phyloP scores from a whole-genome alignment of 2,329 filamentous ascomycete species.

The Nigrospora oryzae region DNA sequence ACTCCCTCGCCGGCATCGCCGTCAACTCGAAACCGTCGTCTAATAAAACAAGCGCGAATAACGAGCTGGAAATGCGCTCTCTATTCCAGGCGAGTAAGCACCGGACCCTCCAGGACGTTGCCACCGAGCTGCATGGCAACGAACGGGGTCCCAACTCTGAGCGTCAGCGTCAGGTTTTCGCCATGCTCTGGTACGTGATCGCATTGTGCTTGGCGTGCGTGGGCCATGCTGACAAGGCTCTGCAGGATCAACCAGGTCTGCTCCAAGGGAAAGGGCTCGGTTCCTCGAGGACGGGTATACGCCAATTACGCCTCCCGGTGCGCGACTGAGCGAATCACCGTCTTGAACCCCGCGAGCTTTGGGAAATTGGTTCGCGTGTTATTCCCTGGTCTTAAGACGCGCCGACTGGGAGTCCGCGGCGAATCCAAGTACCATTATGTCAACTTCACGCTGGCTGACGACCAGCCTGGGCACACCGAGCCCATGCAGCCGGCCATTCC shows the following conservation, averaged over 20 bases:
- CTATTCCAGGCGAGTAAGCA: constrained; percentile 63
- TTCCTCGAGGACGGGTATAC: constrained; percentile 88
- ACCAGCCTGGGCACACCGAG: constrained; percentile 39
- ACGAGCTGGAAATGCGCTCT: constrained; percentile 73
- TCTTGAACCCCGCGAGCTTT: constrained; percentile 93
- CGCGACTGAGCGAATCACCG: constrained; percentile 86
- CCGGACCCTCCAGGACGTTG: constrained; percentile 62
- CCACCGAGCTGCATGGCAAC: constrained; percentile 67
- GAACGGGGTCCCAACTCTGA: constrained; percentile 76
- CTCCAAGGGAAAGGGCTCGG: constrained; percentile 70
- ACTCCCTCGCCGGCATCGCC: constrained; percentile 36
- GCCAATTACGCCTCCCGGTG: constrained; percentile 91
- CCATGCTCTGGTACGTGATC: constrained; percentile 70
- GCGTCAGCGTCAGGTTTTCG: constrained; percentile 76
- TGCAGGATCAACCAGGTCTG: constrained; percentile 66
- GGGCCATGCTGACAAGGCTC: constrained; percentile 13
- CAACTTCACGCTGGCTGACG: constrained; percentile 53
- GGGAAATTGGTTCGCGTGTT: constrained; percentile 94
- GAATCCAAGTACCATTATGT: constrained; percentile 98
- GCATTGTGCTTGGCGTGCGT: not conserved
- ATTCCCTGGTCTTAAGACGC: constrained; percentile 89
- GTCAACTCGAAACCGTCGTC: constrained; percentile 46
- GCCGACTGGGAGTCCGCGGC: constrained; percentile 83
- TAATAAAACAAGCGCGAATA: constrained; percentile 64
- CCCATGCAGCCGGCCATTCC: constrained; percentile 36